These are phyloP conservation scores for Begonia masoniana DNA, from an alignment of 306 rosid species.

Conservation along the genomic window DNA sequence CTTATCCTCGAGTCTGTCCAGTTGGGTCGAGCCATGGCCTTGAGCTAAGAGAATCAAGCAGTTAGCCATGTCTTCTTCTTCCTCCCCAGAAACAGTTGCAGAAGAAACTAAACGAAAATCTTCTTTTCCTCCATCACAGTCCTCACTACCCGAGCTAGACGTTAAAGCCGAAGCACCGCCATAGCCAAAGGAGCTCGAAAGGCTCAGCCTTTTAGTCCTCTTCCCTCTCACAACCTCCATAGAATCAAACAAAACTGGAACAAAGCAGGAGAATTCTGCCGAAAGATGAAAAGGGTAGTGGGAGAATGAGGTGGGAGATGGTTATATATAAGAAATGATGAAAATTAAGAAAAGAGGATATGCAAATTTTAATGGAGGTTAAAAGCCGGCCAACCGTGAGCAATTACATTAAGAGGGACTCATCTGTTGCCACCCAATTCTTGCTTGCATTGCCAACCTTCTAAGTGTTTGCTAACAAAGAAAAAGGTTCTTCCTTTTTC, in stretches of 20 bases:
- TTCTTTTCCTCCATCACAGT: conserved; percentile 6
- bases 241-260: too few relatives aligned
- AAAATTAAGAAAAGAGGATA: too few relatives aligned
- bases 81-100: conserved; percentile 9
- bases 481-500: too few relatives aligned
- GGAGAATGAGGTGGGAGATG: conserved; percentile 10
- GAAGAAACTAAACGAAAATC: conserved; percentile 30
- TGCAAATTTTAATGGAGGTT: neutral
- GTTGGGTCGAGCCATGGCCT: conserved; percentile 21
- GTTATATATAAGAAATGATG: conserved; percentile 9
- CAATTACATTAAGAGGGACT: neutral
- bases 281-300: conserved; percentile 7
- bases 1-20: conserved; percentile 1
- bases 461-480: too few relatives aligned
- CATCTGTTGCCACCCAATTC: conserved; percentile 29
- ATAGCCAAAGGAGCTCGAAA: too few relatives aligned
- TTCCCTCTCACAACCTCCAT: conserved; percentile 27
- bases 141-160: conserved; percentile 15
- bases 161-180: too few relatives aligned
- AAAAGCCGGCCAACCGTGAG: conserved; percentile 11
- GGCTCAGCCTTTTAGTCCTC: conserved; percentile 48
- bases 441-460: neutral
- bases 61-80: conserved; percentile 93
- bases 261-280: too few relatives aligned
- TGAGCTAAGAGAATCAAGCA: conserved; percentile 83